Base-by-base conservation (phyloP, 2,329 filamentous ascomycete genomes). In the Alternaria sp. region DNA sequence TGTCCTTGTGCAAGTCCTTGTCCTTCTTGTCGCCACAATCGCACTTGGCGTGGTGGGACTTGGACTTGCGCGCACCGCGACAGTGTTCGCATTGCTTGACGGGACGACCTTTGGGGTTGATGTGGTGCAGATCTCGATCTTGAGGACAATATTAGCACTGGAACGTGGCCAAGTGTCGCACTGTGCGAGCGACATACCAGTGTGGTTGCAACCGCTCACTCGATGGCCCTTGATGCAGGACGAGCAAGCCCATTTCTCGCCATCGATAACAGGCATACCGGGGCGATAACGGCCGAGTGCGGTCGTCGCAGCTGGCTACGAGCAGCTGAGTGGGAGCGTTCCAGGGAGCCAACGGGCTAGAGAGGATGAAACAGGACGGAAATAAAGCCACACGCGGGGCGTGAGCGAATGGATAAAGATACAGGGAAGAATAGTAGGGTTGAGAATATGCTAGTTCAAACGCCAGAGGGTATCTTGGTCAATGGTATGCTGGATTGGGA, bases 31-130 rank as follows among this genome's bases (percentile, higher is more conserved):
- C 92, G 78, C 93, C 94, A 81, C 95, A 99, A 81, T 98, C 94
- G 82, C 95, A 99, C 81, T 95, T 96, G 76, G 95, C 88, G 81
- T 98, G 95, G 67, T 94, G 92, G 60, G 94, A 90, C 73, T 95
- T 92, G 80, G 93, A 94, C 86, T 98, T 98, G 83, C 95, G 94
- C 85, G 96, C 91, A 69, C 91, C 88, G 79, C 95, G 94, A 83
- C 95, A 99, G 83, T 99, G 95, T 70, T 93, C 88, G 82, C 95
- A 99, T 89, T 99, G 95, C 73, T 95, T 97, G 71, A 98, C 93
- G 64, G 95, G 95, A 65, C 94, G 91, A 75, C 94, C 94, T 84
- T 98, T 98, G 81, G 96, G 97, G 81, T 96, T 96, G 83, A 97
- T 96, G 79, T 96, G 93, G 76, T 92, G 91, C 68, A 98, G 87